A percentile compares a stretch with the other conserved stretches of the same genome.
Evolutionary conservation across 1,139 yeast species (phyloP).

Genomic region (Candida glucosophila): DNA sequence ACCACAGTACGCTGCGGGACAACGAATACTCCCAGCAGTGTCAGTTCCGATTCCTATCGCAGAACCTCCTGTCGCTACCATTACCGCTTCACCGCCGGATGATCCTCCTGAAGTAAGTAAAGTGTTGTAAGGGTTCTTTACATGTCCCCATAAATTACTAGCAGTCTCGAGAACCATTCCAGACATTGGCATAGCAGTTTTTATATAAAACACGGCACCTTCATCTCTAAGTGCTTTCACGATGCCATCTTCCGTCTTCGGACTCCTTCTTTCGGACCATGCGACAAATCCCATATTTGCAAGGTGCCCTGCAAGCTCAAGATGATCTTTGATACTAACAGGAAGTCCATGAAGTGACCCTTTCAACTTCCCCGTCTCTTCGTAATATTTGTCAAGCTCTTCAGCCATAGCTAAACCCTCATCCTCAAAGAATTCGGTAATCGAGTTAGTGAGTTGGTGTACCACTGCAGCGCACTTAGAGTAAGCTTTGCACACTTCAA

Average conservation of each 20-base stretch:
- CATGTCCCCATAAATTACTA: slow-evolving; percentile 39
- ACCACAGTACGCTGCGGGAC: slow-evolving; percentile 11
- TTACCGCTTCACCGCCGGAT: slow-evolving; percentile 56
- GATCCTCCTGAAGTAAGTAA: slow-evolving; percentile 46
- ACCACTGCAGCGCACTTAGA: slow-evolving; percentile 32
- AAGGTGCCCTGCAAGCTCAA: slow-evolving; percentile 38
- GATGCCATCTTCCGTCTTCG: slow-evolving; percentile 19
- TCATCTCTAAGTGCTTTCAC: slow-evolving; percentile 35
- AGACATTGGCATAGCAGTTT: slow-evolving; percentile 53
- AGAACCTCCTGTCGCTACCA: slow-evolving; percentile 42
- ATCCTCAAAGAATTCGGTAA: slow-evolving; percentile 26
- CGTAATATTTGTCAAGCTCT: slow-evolving; percentile 27
- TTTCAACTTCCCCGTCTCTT: slow-evolving; percentile 20
- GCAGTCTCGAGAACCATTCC: slow-evolving; percentile 45
- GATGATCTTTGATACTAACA: slow-evolving; percentile 48
- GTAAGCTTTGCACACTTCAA: slow-evolving; percentile 7
- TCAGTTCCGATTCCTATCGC: slow-evolving; percentile 31
- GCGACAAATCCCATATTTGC: slow-evolving; percentile 38
- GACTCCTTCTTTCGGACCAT: slow-evolving; percentile 13
- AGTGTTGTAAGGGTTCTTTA: slow-evolving; percentile 38
- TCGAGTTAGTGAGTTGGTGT: slow-evolving; percentile 35
- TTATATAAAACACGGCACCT: slow-evolving; percentile 50
- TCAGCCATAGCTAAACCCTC: slow-evolving; percentile 19
- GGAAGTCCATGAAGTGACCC: slow-evolving; percentile 70
- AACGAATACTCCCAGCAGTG: slow-evolving; percentile 13